These are phyloP conservation scores for Theileria annulata DNA, from an alignment of 169 alveolate genomes.

Conservation along the genomic window DNA sequence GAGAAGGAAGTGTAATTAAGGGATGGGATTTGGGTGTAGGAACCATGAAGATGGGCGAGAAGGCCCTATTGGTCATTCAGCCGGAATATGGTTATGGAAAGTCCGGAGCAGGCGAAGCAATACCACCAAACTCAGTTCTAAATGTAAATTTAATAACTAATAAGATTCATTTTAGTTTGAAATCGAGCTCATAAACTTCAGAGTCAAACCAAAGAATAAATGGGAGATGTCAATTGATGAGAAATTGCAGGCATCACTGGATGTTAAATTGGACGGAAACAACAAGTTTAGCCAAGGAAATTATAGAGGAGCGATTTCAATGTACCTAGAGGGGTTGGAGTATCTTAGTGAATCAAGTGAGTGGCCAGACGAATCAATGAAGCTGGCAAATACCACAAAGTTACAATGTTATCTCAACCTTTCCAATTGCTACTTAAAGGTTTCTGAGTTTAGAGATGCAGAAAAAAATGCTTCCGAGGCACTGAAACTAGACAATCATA, in stretches of 20 bases:
- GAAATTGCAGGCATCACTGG: slow-evolving; percentile 78
- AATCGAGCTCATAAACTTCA: slow-evolving; percentile 74
- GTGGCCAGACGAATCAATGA: slow-evolving; percentile 57
- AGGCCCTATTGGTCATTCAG: slow-evolving; percentile 63
- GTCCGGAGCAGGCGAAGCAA: slow-evolving; percentile 78
- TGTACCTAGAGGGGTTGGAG: slow-evolving; percentile 72
- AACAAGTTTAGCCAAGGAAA: slow-evolving; percentile 66
- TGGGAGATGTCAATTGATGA: slow-evolving; percentile 79
- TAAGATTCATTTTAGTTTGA: slow-evolving; percentile 62
- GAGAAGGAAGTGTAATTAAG: slow-evolving; percentile 78
- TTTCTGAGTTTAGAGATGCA: slow-evolving; percentile 72
- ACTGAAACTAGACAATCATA: slow-evolving; percentile 68
- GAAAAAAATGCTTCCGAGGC: slow-evolving; percentile 77
- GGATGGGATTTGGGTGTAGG: slow-evolving; percentile 82
- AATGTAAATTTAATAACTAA: slow-evolving; percentile 33
- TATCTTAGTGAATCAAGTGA: slow-evolving; percentile 47
- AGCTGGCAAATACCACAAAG: slow-evolving; percentile 36
- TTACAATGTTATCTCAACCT: slow-evolving; percentile 67
- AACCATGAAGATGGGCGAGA: slow-evolving; percentile 75
- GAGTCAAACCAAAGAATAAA: slow-evolving; percentile 71
- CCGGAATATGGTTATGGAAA: slow-evolving; percentile 82
- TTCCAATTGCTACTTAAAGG: slow-evolving; percentile 69
- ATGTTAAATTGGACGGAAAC: slow-evolving; percentile 77
- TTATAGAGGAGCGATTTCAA: slow-evolving; percentile 70
- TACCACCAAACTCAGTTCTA: slow-evolving; percentile 79